Conservation (phyloP, 2,329 filamentous ascomycete species). For the Pseudopithomyces chartarum region DNA sequence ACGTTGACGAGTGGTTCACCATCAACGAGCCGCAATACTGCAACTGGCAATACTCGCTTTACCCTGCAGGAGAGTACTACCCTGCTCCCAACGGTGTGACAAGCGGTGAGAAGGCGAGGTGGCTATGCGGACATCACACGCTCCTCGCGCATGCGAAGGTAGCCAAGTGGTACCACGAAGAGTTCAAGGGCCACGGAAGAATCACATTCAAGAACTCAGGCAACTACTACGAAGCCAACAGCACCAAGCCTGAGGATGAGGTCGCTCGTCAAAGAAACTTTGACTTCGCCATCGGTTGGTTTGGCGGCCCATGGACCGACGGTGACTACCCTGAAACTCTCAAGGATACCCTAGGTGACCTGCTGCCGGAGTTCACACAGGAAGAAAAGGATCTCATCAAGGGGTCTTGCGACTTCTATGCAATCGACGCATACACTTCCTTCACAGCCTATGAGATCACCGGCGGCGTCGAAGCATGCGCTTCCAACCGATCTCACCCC, state of each 20-base stretch:
- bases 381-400: slow-evolving; percentile 50
- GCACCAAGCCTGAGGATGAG: slow-evolving; percentile 42
- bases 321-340: slow-evolving; percentile 49
- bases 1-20: slow-evolving; percentile 49
- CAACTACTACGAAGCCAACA: slow-evolving; percentile 49
- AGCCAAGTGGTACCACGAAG: slow-evolving; percentile 52
- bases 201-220: slow-evolving; percentile 53
- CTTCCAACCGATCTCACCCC: slow-evolving; percentile 46
- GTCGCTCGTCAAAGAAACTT: slow-evolving; percentile 46
- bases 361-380: slow-evolving; percentile 45
- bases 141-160: slow-evolving; percentile 51
- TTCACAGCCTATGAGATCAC: slow-evolving; percentile 37
- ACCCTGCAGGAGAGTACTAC: slow-evolving; percentile 52
- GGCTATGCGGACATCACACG: slow-evolving; percentile 52
- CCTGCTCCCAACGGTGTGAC: slow-evolving; percentile 52
- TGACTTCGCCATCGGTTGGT: slow-evolving; percentile 52
- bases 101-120: slow-evolving; percentile 47
- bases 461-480: slow-evolving; percentile 47
- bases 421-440: slow-evolving; percentile 45
- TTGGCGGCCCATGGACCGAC: slow-evolving; percentile 54
- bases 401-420: slow-evolving; percentile 51
- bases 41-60: slow-evolving; percentile 54
- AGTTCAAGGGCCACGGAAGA: slow-evolving; percentile 49
- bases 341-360: slow-evolving; percentile 47
- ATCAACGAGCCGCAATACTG: slow-evolving; percentile 54